Evolutionary conservation across 1,284 basidiomycete genomes (phyloP).

Genomic region (Lignosus rhinocerotis): DNA sequence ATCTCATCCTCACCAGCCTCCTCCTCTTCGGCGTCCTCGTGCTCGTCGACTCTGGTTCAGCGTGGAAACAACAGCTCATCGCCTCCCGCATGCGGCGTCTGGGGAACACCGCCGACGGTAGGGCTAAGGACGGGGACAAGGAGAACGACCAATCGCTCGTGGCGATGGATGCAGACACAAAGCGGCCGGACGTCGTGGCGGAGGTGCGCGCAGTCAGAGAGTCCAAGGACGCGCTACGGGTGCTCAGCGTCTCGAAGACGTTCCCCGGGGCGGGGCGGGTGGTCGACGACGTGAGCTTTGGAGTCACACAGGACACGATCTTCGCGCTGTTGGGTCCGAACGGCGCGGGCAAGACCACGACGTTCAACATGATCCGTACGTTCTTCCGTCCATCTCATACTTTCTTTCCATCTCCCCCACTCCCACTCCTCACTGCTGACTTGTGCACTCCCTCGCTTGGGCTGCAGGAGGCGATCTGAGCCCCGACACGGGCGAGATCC

Average conservation of each 20-base stretch:
- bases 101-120: not conserved
- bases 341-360: constrained; percentile 81
- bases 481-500: constrained; percentile 52
- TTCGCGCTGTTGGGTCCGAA: constrained; percentile 81
- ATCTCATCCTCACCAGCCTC: constrained; percentile 60
- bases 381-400: constrained; percentile 7
- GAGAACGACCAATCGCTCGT: constrained; percentile 12
- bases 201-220: constrained; percentile 52
- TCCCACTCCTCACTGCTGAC: not conserved
- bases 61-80: constrained; percentile 17
- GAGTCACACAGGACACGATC: constrained; percentile 61
- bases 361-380: constrained; percentile 74
- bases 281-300: constrained; percentile 75
- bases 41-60: constrained; percentile 60
- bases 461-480: not conserved
- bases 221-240: constrained; percentile 30
- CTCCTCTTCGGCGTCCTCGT: constrained; percentile 60
- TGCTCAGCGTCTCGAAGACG: constrained; percentile 50
- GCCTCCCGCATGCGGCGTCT: not conserved
- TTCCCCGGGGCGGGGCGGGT: constrained; percentile 53
- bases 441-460: too few species aligned
- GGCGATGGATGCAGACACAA: not conserved
- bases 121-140: constrained; percentile 46
- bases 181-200: not conserved
- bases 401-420: not conserved